phyloP scores from a whole-genome alignment of 371 early-diverging fungal species.

The Mortierella sp. region DNA sequence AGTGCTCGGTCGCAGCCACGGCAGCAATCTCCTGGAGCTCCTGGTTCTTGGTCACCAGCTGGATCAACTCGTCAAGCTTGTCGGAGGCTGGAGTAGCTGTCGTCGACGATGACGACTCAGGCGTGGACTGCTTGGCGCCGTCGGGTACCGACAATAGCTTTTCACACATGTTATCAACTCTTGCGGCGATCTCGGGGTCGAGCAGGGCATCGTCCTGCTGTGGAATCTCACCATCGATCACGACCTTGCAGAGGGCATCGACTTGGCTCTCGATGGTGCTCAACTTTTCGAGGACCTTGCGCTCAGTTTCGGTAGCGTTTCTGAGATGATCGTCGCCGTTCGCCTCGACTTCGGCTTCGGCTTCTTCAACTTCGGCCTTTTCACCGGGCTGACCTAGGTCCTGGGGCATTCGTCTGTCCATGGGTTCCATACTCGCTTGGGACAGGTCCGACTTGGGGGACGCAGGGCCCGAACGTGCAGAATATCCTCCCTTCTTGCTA shows the following conservation, averaged over 20 bases:
- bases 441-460: not conserved
- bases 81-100: not conserved
- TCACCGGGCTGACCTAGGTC: not conserved
- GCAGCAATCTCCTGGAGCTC: not conserved
- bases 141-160: constrained; percentile 30
- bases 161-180: constrained; percentile 21
- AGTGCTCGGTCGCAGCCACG: not conserved
- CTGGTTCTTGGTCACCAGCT: not conserved
- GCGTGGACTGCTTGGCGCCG: not conserved
- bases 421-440: not conserved
- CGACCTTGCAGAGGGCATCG: constrained; percentile 27
- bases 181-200: constrained; percentile 8
- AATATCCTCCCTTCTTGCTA: no score
- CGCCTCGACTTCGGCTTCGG: not conserved
- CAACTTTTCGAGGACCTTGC: constrained; percentile 20
- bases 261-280: constrained; percentile 22
- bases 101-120: no score
- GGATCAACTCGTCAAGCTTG: constrained; percentile 19
- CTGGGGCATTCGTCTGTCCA: not conserved
- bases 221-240: constrained; percentile 33
- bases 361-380: not conserved
- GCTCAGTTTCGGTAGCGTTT: not conserved
- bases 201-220: not conserved
- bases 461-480: not conserved
- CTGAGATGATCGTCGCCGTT: not conserved